Evolutionary conservation across 2,329 filamentous ascomycete species (phyloP), one percentile per base, ranked within the genome.

Genomic region (Ophiostoma sp.): DNA sequence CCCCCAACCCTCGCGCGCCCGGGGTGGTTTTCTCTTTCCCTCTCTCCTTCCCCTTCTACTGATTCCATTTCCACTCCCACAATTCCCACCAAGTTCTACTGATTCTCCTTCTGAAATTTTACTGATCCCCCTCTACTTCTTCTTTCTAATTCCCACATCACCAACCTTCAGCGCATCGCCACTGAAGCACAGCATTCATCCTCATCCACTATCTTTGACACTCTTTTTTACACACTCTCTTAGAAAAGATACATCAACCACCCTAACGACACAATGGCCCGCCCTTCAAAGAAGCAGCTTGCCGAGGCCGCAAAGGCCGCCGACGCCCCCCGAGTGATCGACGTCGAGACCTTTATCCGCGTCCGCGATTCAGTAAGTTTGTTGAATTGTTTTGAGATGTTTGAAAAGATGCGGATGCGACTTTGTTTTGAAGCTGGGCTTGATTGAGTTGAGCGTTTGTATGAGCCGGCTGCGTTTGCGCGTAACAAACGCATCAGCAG

Each of bases 321-420:
- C 54, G 74, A 78, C 70, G 79, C 81, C 67, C 75, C 77, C 70
- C 80, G 83, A 75, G 80, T 83, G 60, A 86, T 91, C 74, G 87
- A 92, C 72, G 84, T 90, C 71, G 89, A 92, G 71, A 90, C 92
- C 79, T 94, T 94, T 78, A 85, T 92, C 72, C 85, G 89, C 77
- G 92, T 93, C 67, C 87, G 92, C 76, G 92, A 96, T 78, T 89
- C 88, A 78, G 93, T 96, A 89, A 86, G 91, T 72, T 64, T 48
- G 17, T 6, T 48, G 17, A 6, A 7, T n/a, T 20, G 17, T 7
- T 48, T 41, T 41, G 39, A 15, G 39, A 13, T 4, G 39, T 15
- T n/a, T 48, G 44, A 20, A 4, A 6, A 7, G 44, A 48, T 48
- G 44, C 15, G 44, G 27, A 31, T 48, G 44, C n/a, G n/a, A n/a